A percentile compares a stretch with the other conserved stretches of the same genome.
phyloP scores from a whole-genome alignment of 768 basidiomycete genomes.

The Russula earlei region DNA sequence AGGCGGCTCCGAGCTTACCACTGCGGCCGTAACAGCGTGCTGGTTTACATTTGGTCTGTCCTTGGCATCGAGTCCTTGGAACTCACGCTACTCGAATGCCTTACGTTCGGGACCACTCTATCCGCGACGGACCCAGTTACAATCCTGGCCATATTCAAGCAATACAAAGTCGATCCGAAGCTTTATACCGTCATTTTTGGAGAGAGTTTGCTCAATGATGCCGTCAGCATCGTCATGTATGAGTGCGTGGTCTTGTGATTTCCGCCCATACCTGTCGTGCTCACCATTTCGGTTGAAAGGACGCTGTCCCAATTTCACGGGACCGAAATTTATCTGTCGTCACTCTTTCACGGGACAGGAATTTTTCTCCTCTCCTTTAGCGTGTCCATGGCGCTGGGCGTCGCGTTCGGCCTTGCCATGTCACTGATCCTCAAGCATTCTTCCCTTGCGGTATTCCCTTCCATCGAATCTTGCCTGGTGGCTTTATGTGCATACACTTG shows the following conservation, averaged over 20 bases:
- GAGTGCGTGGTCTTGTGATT: constrained; percentile 56
- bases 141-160: constrained; percentile 95
- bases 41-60: constrained; percentile 92
- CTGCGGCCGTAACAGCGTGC: constrained; percentile 56
- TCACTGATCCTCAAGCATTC: constrained; percentile 94
- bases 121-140: constrained; percentile 98
- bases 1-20: constrained; percentile 32
- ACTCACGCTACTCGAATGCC: constrained; percentile 81
- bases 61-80: constrained; percentile 85
- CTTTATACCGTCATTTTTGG: constrained; percentile 97
- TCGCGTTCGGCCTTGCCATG: constrained; percentile 82
- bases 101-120: constrained; percentile 92
- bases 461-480: constrained; percentile 94
- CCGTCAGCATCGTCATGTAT: constrained; percentile 99
- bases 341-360: constrained; percentile 92
- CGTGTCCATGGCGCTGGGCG: constrained; percentile 90
- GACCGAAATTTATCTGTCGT: constrained; percentile 73
- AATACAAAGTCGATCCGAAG: constrained; percentile 97
- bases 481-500: constrained; percentile 91
- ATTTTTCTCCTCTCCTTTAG: constrained; percentile 95
- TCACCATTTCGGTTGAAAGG: constrained; percentile 33
- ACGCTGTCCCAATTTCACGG: constrained; percentile 90
- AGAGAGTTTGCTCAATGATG: constrained; percentile 94
- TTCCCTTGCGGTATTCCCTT: constrained; percentile 74
- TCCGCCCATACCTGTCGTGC: not conserved